These are phyloP conservation scores for Apodospora peruviana DNA, from an alignment of 495 filamentous ascomycete species.

Conservation along the genomic window DNA sequence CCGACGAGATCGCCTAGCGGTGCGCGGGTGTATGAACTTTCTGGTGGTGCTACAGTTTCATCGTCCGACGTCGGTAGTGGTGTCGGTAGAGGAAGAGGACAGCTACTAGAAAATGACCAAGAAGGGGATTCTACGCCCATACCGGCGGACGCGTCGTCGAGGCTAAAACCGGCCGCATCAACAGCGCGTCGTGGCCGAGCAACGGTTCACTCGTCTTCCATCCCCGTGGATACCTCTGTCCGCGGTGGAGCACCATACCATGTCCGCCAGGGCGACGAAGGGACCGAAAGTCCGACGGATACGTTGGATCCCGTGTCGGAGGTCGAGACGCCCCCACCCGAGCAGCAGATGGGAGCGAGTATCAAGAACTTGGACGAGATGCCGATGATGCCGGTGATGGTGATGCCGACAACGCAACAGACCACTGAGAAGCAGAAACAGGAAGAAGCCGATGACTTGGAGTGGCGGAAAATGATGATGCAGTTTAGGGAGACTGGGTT, in stretches of 20 bases:
- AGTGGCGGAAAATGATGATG: slow-evolving; percentile 14
- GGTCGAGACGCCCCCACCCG: slow-evolving; percentile 15
- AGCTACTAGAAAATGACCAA: neutral
- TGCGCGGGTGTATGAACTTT: too few species aligned
- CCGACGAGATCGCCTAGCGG: neutral
- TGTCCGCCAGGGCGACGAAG: slow-evolving; percentile 4
- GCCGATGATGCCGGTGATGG: too few species aligned
- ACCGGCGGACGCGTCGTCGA: neutral
- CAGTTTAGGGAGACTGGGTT: slow-evolving; percentile 14
- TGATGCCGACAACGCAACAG: too few species aligned
- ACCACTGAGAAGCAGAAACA: too few species aligned
- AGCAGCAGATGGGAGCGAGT: slow-evolving; percentile 1
- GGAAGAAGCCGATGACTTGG: neutral
- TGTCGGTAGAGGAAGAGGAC: too few species aligned
- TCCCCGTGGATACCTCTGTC: slow-evolving; percentile 1
- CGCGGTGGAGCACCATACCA: slow-evolving; percentile 4
- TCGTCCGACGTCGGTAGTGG: neutral
- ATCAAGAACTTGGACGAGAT: too few species aligned
- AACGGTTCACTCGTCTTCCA: slow-evolving; percentile 19
- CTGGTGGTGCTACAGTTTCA: neutral
- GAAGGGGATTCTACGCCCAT: neutral
- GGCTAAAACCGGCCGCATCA: neutral
- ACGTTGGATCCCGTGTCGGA: slow-evolving; percentile 24
- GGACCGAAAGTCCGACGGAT: slow-evolving; percentile 18
- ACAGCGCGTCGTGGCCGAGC: neutral